These are phyloP conservation scores for Mycothermus thermophilus DNA, from an alignment of 495 filamentous ascomycete species.

Conservation along the genomic window DNA sequence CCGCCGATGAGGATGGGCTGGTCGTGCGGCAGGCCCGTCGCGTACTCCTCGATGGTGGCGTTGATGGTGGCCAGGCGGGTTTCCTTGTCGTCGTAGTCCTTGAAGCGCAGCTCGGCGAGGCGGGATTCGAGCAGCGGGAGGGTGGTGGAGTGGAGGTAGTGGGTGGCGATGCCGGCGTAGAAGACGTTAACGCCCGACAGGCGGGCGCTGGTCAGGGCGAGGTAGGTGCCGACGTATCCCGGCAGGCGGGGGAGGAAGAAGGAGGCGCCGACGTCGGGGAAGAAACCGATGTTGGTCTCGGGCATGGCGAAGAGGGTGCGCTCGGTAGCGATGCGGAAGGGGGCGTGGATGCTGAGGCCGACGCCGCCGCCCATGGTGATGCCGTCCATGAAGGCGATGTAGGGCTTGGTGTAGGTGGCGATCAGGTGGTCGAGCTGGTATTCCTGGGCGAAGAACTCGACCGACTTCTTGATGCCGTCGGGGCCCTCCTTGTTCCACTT, in stretches of 20 bases:
- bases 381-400: conserved; percentile 92
- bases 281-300: conserved; percentile 94
- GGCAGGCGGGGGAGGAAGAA: conserved; percentile 90
- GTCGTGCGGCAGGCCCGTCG: conserved; percentile 62
- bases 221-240: conserved; percentile 72
- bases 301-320: conserved; percentile 94
- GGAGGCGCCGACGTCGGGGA: conserved; percentile 89
- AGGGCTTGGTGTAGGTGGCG: conserved; percentile 87
- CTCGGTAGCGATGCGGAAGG: conserved; percentile 92
- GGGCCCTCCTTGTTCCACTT: conserved; percentile 50
- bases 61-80: conserved; percentile 59
- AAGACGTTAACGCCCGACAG: conserved; percentile 71
- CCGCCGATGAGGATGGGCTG: conserved; percentile 51
- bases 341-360: conserved; percentile 84
- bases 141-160: conserved; percentile 83
- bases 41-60: conserved; percentile 81
- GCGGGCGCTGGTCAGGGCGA: conserved; percentile 73
- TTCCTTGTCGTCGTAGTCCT: conserved; percentile 48
- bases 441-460: conserved; percentile 79
- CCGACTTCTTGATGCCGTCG: conserved; percentile 54
- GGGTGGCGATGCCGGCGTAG: conserved; percentile 76
- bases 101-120: conserved; percentile 77
- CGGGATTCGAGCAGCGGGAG: conserved; percentile 68
- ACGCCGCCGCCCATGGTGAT: conserved; percentile 98
- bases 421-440: conserved; percentile 90